Conservation (phyloP, 2,329 filamentous ascomycete species). For the Claviceps sp. region DNA sequence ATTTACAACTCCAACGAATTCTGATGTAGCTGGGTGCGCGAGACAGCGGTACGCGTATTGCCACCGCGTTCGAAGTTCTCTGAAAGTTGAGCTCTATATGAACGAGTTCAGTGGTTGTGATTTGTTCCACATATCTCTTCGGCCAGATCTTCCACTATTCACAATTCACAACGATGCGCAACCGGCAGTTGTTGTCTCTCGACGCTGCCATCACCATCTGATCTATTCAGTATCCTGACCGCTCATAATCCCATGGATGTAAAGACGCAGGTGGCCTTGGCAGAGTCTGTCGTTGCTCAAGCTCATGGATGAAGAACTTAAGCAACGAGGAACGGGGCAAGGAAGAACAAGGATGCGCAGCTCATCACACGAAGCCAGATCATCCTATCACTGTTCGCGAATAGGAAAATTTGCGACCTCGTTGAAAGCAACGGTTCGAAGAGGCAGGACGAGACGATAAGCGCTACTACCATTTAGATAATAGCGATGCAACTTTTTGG, state of each 20-base stretch:
- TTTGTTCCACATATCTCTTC: background rate
- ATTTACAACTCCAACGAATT: constrained; percentile 32
- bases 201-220: constrained; percentile 4
- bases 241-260: background rate
- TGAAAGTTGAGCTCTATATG: background rate
- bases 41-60: background rate
- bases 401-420: constrained; percentile 22
- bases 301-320: background rate
- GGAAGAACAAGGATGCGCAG: background rate
- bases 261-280: background rate
- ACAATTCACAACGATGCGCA: background rate
- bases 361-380: background rate
- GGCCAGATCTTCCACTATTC: background rate
- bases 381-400: constrained; percentile 12
- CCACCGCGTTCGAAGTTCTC: background rate
- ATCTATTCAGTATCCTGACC: background rate
- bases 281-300: background rate
- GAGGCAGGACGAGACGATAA: constrained; percentile 71
- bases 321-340: background rate
- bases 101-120: background rate
- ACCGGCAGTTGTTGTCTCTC: background rate
- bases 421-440: constrained; percentile 43
- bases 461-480: constrained; percentile 95
- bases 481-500: constrained; percentile 86
- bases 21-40: background rate